Conservation (phyloP, 2,329 filamentous ascomycete species). For the Phaeosphaeriaceae sp. region DNA sequence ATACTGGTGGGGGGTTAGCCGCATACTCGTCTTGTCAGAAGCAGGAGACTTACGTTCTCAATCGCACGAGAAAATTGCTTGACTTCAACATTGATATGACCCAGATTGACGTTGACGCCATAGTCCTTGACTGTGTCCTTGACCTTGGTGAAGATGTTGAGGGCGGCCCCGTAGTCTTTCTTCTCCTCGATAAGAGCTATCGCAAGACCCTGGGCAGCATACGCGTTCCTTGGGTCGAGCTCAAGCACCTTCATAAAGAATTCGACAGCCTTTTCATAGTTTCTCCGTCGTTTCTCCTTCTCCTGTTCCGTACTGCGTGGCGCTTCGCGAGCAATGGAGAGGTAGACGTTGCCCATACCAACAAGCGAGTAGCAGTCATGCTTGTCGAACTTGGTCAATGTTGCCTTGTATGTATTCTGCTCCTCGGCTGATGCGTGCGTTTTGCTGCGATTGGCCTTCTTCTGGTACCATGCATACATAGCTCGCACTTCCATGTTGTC, state of each 20-base stretch:
- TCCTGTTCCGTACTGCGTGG: conserved; percentile 87
- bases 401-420: conserved; percentile 95
- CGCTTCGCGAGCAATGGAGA: conserved; percentile 91
- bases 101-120: conserved; percentile 90
- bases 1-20: conserved; percentile 63
- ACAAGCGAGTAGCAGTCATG: conserved; percentile 97
- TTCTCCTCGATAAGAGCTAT: conserved; percentile 95
- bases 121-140: conserved; percentile 89
- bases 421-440: conserved; percentile 91
- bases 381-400: conserved; percentile 86
- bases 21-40: not conserved
- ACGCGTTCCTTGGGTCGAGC: conserved; percentile 93
- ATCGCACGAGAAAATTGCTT: conserved; percentile 91
- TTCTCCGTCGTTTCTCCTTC: conserved; percentile 86
- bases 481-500: conserved; percentile 90
- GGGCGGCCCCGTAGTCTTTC: conserved; percentile 82
- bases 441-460: conserved; percentile 82
- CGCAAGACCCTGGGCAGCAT: conserved; percentile 93
- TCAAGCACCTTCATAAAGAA: conserved; percentile 98
- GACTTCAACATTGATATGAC: conserved; percentile 89
- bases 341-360: conserved; percentile 95
- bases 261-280: conserved; percentile 91
- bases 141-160: conserved; percentile 89
- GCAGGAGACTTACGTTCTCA: conserved; percentile 67
- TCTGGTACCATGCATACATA: conserved; percentile 94